These are phyloP conservation scores for Penicillium sp. DNA, from an alignment of 2,329 filamentous ascomycete species.

Conservation along the genomic window DNA sequence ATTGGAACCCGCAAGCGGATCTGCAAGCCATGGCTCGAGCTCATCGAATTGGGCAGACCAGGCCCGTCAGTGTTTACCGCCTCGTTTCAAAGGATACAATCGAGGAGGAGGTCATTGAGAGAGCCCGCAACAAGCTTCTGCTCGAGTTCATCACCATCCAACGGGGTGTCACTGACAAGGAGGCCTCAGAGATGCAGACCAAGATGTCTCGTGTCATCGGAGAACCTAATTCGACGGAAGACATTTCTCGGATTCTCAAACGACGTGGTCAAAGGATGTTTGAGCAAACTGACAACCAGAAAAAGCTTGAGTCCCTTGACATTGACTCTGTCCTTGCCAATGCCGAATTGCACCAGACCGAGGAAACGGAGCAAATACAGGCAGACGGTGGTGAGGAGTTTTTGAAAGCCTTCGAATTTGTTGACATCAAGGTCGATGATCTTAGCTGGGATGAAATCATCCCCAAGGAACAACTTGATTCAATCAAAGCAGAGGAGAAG, in stretches of 20 bases:
- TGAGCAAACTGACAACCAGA: slow-evolving; percentile 93
- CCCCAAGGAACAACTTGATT: slow-evolving; percentile 85
- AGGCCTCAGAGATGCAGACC: slow-evolving; percentile 76
- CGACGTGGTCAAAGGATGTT: slow-evolving; percentile 99
- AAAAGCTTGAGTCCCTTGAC: slow-evolving; percentile 93
- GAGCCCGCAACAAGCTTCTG: slow-evolving; percentile 94
- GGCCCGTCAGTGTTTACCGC: slow-evolving; percentile 92
- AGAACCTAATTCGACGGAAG: slow-evolving; percentile 86
- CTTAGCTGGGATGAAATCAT: slow-evolving; percentile 99
- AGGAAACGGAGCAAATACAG: slow-evolving; percentile 89
- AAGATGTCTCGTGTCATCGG: slow-evolving; percentile 70
- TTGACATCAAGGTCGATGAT: slow-evolving; percentile 90
- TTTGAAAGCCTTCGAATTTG: slow-evolving; percentile 84
- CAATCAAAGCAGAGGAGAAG: slow-evolving; percentile 86
- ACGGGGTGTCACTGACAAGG: slow-evolving; percentile 92
- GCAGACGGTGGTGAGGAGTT: slow-evolving; percentile 97
- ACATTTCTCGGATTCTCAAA: slow-evolving; percentile 95
- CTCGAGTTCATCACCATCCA: slow-evolving; percentile 98
- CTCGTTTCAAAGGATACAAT: slow-evolving; percentile 98
- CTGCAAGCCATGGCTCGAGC: slow-evolving; percentile 97
- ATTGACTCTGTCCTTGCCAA: slow-evolving; percentile 97
- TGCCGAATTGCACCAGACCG: slow-evolving; percentile 94
- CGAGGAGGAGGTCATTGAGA: slow-evolving; percentile 94
- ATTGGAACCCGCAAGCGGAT: slow-evolving; percentile 98
- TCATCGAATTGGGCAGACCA: slow-evolving; percentile 95